phyloP scores from a whole-genome alignment of 139 green algal species.

The Coccomyxa sp. region DNA sequence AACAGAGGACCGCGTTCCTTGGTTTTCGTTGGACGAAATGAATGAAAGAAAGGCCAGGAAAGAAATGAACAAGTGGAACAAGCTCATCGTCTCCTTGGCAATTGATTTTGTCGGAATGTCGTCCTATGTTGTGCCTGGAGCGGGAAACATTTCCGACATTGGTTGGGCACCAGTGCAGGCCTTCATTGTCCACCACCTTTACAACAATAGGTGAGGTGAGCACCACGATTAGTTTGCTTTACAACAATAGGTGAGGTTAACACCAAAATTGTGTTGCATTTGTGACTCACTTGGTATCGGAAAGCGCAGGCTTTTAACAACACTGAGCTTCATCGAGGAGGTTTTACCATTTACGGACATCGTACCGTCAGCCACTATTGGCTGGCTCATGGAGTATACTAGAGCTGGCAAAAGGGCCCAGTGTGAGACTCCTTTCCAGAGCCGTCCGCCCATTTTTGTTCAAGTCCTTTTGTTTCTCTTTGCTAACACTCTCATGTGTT shows the following conservation, averaged over 20 bases:
- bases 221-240: too few relatives aligned
- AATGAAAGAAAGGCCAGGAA: neutral
- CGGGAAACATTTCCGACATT: neutral
- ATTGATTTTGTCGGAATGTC: neutral
- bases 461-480: too few relatives aligned
- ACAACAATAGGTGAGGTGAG: neutral
- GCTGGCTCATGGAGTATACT: neutral
- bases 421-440: neutral
- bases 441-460: too few relatives aligned
- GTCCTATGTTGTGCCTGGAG: neutral
- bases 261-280: too few relatives aligned
- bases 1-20: too few relatives aligned
- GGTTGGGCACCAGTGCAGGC: neutral
- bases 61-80: neutral
- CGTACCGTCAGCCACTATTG: neutral
- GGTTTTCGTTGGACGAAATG: neutral
- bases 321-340: neutral
- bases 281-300: too few relatives aligned
- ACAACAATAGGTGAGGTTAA: too few relatives aligned
- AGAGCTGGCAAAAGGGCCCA: neutral
- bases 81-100: neutral
- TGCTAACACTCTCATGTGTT: too few relatives aligned
- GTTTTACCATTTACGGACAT: neutral
- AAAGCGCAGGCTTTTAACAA: neutral
- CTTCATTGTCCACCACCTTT: neutral